Percentiles rank a stretch among this genome's conserved stretches.
Conservation (phyloP, 257 asterid genomes). For the Coffea eugenioides region DNA sequence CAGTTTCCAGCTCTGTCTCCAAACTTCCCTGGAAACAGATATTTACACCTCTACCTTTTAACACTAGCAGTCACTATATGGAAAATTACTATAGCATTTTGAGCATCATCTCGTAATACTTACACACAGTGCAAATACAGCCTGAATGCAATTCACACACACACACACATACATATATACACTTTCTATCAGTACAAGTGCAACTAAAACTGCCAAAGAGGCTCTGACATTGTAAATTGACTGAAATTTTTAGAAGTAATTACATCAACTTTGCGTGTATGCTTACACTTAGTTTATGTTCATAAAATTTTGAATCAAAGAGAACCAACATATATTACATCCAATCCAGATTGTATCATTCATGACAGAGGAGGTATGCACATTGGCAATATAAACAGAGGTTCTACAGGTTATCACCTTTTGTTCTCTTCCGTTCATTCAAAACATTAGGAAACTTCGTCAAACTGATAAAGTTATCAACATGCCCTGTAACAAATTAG, state of each 20-base stretch:
- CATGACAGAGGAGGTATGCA: neutral
- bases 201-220: neutral
- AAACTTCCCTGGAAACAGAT: neutral
- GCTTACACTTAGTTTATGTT: neutral
- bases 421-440: neutral
- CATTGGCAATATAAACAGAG: neutral
- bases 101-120: neutral
- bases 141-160: neutral
- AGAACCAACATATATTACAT: neutral
- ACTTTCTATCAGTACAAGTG: neutral
- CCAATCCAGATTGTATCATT: neutral
- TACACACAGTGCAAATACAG: neutral
- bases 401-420: neutral
- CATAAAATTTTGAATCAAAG: neutral
- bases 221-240: neutral
- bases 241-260: neutral
- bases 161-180: too few species aligned
- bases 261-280: neutral
- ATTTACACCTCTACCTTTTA: neutral
- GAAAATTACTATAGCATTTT: neutral
- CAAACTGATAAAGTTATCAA: neutral
- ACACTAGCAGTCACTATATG: neutral
- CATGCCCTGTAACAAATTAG: neutral
- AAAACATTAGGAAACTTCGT: neutral
- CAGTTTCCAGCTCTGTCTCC: neutral